Evolutionary conservation across 2,329 filamentous ascomycete species (phyloP).

Genomic region (Monilinia fructigena): DNA sequence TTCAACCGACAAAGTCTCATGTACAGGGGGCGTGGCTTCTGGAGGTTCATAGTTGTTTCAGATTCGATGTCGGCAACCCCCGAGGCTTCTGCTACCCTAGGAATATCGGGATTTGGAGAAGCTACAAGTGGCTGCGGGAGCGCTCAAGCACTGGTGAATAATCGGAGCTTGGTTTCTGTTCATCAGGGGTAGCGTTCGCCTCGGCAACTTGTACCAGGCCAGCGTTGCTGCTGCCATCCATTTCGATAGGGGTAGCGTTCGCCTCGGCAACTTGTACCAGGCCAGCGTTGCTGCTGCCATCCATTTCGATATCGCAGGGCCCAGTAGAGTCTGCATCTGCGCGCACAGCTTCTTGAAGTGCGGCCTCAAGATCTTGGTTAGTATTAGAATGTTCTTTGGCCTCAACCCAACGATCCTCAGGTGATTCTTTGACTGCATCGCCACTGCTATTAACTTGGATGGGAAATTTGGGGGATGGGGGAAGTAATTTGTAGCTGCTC

Average conservation of each 20-base stretch:
- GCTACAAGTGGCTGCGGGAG: slow-evolving; percentile 8
- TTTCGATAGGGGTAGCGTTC: slow-evolving; percentile 28
- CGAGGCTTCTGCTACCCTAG: slow-evolving; percentile 7
- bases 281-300: slow-evolving; percentile 31
- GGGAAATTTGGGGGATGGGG: background rate
- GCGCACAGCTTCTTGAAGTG: slow-evolving; percentile 35
- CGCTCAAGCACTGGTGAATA: slow-evolving; percentile 34
- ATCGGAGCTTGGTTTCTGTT: slow-evolving; percentile 29
- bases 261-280: slow-evolving; percentile 26
- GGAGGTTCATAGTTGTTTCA: slow-evolving; percentile 59
- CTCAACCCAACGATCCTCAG: background rate
- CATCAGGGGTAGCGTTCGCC: slow-evolving; percentile 24
- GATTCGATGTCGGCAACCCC: slow-evolving; percentile 40
- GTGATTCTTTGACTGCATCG: background rate
- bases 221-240: slow-evolving; percentile 33
- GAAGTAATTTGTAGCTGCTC: background rate
- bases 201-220: slow-evolving; percentile 26
- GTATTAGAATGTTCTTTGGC: slow-evolving; percentile 12
- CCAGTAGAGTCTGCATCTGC: slow-evolving; percentile 35
- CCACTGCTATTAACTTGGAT: background rate
- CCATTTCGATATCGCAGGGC: slow-evolving; percentile 30
- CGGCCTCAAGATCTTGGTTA: slow-evolving; percentile 35
- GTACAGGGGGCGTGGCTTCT: slow-evolving; percentile 41
- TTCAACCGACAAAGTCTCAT: slow-evolving; percentile 27
- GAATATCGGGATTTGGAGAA: background rate